phyloP scores from a whole-genome alignment of 2,329 filamentous ascomycete genomes.

The Ophiostoma himal-ulmi region DNA sequence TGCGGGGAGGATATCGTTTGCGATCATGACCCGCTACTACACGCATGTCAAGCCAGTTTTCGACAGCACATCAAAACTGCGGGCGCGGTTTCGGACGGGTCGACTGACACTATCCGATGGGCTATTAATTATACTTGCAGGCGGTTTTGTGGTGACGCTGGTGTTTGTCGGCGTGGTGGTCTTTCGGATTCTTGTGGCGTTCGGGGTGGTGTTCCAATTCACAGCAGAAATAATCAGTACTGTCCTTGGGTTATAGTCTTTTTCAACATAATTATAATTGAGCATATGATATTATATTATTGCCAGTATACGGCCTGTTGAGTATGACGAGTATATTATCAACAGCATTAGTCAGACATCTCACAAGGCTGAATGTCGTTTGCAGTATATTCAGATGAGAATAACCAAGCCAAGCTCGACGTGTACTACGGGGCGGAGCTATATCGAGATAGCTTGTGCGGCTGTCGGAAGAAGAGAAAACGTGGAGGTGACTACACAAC shows the following conservation, averaged over 20 bases:
- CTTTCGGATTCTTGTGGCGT: conserved; percentile 24
- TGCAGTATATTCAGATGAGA: neutral
- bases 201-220: conserved; percentile 14
- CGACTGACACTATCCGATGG: conserved; percentile 30
- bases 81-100: conserved; percentile 29
- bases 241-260: conserved; percentile 8
- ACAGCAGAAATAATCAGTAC: neutral
- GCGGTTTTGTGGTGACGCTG: conserved; percentile 29
- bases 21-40: conserved; percentile 32
- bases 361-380: neutral
- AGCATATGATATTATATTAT: neutral
- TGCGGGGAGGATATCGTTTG: conserved; percentile 25
- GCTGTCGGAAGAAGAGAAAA: neutral
- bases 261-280: neutral
- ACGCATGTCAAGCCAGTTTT: conserved; percentile 37
- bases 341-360: neutral
- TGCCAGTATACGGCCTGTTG: too few relatives aligned
- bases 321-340: neutral
- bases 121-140: conserved; percentile 29
- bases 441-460: neutral
- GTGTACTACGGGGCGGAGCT: neutral
- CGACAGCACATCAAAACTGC: conserved; percentile 35
- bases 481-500: neutral
- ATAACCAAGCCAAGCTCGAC: neutral
- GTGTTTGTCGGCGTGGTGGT: conserved; percentile 27